Percentiles rank a stretch among this genome's conserved stretches.
phyloP scores from a whole-genome alignment of 441 rosid genomes.

The Euphorbia schlechtendalii region DNA sequence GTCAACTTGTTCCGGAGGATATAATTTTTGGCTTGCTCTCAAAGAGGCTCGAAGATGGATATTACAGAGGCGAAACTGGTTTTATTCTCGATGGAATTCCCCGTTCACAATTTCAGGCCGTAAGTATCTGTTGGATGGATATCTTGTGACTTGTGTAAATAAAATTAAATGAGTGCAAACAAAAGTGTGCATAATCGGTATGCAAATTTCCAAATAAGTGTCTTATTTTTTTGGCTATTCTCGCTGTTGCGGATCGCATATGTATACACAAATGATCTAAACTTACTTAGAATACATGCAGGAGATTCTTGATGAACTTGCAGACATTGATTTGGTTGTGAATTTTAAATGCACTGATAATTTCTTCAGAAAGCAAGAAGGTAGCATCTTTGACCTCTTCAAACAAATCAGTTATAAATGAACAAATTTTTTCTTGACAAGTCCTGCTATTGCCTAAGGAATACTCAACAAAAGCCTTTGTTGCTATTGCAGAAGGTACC shows the following conservation, averaged over 20 bases:
- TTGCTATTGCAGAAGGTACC: slow-evolving; percentile 16
- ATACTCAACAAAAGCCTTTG: background rate
- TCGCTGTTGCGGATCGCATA: too few species aligned
- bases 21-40: slow-evolving; percentile 40
- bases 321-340: slow-evolving; percentile 33
- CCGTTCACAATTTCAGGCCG: slow-evolving; percentile 43
- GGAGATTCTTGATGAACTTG: slow-evolving; percentile 36
- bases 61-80: slow-evolving; percentile 42
- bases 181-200: background rate
- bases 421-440: background rate
- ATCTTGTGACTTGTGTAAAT: background rate
- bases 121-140: slow-evolving; percentile 18
- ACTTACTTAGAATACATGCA: slow-evolving; percentile 8
- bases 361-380: slow-evolving; percentile 17
- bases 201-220: background rate
- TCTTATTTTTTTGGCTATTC: too few species aligned
- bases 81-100: slow-evolving; percentile 50
- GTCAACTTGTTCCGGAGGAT: slow-evolving; percentile 42
- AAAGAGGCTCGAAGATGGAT: slow-evolving; percentile 45
- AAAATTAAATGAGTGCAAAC: background rate
- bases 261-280: too few species aligned
- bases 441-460: background rate
- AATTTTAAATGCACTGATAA: slow-evolving; percentile 26
- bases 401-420: background rate
- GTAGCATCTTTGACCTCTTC: slow-evolving; percentile 1